Percentiles rank a stretch among this genome's conserved stretches.
Conservation (phyloP, 176 grass and related monocot genomes). For the Thinopyrum elongatum region DNA sequence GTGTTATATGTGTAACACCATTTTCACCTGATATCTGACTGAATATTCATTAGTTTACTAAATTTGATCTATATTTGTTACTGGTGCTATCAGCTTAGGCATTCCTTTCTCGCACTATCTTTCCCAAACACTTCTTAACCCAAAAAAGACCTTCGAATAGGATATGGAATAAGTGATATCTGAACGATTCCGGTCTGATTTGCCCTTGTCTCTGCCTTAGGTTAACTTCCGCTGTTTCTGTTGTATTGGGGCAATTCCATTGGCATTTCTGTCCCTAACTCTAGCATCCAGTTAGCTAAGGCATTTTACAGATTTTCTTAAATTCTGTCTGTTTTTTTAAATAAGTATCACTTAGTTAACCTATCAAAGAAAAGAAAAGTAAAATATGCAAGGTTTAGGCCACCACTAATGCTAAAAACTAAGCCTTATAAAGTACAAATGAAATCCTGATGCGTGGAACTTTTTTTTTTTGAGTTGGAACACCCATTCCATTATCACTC, state of each 20-base stretch:
- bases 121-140: not conserved
- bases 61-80: not conserved
- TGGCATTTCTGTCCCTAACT: not conserved
- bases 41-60: not conserved
- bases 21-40: not conserved
- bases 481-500: not conserved
- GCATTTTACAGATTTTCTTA: not conserved
- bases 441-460: not conserved
- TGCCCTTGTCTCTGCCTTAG: not conserved
- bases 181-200: not conserved
- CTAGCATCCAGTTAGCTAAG: not conserved
- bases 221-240: not conserved
- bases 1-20: not conserved
- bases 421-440: not conserved
- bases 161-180: not conserved
- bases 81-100: not conserved
- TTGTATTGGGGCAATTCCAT: not conserved
- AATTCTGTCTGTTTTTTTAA: not conserved
- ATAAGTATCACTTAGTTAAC: not conserved
- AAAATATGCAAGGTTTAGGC: not conserved
- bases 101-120: not conserved
- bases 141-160: not conserved
- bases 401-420: not conserved
- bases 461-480: slow-evolving; percentile 13
- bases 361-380: not conserved